Evolutionary conservation across 2,329 filamentous ascomycete species (phyloP), one percentile per base, ranked within the genome.

Genomic region (Fusarium algeriense): DNA sequence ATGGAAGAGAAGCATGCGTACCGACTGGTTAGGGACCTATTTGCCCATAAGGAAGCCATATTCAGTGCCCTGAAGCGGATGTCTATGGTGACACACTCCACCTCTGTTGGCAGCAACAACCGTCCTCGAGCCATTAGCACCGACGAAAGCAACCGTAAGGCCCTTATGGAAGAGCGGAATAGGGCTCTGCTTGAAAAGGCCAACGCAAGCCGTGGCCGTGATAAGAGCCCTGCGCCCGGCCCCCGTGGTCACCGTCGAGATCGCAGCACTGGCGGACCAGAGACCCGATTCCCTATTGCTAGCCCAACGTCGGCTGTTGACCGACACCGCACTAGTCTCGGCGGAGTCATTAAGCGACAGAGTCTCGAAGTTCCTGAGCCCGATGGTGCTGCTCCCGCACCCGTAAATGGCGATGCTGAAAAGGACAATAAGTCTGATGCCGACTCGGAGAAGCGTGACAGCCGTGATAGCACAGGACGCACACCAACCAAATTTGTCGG

Each of bases 21-120:
- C 82, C 93, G 95, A 61, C 88, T 99, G 26, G 90, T 99, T 56
- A 92, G 94, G 56, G 96, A 99, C 79, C 87, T 99, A 15, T 96
- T 99, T 78, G 88, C 92, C 11, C 92, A 98, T 85, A 99, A 99
- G 82, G 93, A 97, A 68, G 89, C 93, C 67, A 97, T 99, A 78
- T 99, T 99, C 81, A 93, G 92, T 71, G 96, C 98, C 80, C 87
- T 99, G 70, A 99, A 99, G 86, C 94, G 96, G 74, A 92, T 94
- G 79, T 93, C 92, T 45, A 89, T 89, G 13, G 85, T 93, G 20
- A 89, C 87, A 15, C 89, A 92, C 75, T 88, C 88, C n/a, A 85
- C 86, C 45, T 91, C 91, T 3, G 79, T 86, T 34, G 78, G 78
- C 38, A 79, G 77, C 46, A 83, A 82, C 70, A 87, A 85, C 74